Evolutionary conservation across 2,329 filamentous ascomycete species (phyloP), one percentile per base, ranked within the genome.

Genomic region (Penicillium sp.): DNA sequence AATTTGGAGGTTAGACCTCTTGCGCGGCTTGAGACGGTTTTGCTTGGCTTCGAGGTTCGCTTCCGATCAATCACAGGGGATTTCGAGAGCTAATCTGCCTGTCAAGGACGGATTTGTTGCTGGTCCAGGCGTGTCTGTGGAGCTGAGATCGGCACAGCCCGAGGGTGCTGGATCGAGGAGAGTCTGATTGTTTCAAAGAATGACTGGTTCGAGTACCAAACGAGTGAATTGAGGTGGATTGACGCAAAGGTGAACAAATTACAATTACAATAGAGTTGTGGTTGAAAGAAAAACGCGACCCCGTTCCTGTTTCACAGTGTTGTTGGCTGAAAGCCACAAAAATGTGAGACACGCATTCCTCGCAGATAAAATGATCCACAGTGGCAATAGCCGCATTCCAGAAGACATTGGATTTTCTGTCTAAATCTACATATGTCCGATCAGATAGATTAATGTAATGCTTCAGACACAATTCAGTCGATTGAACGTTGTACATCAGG

Each of bases 261-360:
- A 42, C 14, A 43, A 27, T 29, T 23, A 33, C 25, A 51, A 31
- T 44, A 25, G 10, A 43, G 29, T 51, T 47, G 26, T 31, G 29
- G 19, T 33, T 33, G 51, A 46, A 44, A 33, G 50, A 37, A 50
- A 33, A 55, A 56, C 25, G 29, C 39, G 37, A 46, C 52, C 19
- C 16, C 39, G 54, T 51, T 19, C 58, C 44, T 59, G 64, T 67
- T 66, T 67, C 64, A 67, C 16, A 33, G 43, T 55, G 59, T 57
- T 52, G 59, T 64, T 62, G 53, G 51, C 55, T 53, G 53, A 55
- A 21, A 54, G 45, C 47, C 45, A 29, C 48, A 61, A 62, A 46
- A 66, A 66, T 66, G 64, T 65, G 64, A 66, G 63, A 65, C 61
- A 53, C 39, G 53, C 59, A 57, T 63, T 48, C 53, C 42, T 50